Evolutionary conservation across 108 stramenopile genomes (phyloP), one percentile per base, ranked within the genome.

Genomic region (Fragilaria radians): DNA sequence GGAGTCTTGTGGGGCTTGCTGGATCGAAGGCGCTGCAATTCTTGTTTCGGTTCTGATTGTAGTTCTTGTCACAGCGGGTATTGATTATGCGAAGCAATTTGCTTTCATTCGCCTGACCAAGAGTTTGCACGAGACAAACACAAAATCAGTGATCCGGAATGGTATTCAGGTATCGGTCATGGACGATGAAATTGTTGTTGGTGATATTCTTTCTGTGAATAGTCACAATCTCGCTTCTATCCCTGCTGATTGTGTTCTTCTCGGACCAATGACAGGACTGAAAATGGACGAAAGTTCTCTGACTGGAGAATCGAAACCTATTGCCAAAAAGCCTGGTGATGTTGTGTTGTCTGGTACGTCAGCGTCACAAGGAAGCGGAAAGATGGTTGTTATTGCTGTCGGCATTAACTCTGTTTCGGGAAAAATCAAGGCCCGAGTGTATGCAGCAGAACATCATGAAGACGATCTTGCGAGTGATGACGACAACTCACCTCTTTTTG

Each of bases 11-110:
- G 68, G 71, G 0, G 64, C 76, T 21, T 90, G 89, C 52, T 98
- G 96, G 95, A 81, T 97, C 48, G 96, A 98, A 64, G 95, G 95
- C 14, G 71, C 82, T 28, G 95, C 96, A 57, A 97, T 98, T 60
- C 65, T 96, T 19, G 52, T 83, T 24, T 85, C 98, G 18, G 89
- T 97, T 36, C 49, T 68, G 14, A 80, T 97, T 52, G 96, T 98
- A 5, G 88, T 96, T 24, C 54, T 83, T 9, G 86, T 96, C n/a
- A 94, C 95, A 0, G 95, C 96, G 3, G 52, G 74, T 19, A 96
- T 95, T 68, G 94, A 98, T 57, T 97, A 95, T 67, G 78, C 72
- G 46, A 96, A 97, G 78, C 95, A 97, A 63, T 85, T 86, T 70
- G 90, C 95, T 59, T 97, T 98, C 71, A 74, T 91, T 46, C 78